Evolutionary conservation across 1,139 yeast species (phyloP).

Genomic region (Lodderomyces parapsilosis): DNA sequence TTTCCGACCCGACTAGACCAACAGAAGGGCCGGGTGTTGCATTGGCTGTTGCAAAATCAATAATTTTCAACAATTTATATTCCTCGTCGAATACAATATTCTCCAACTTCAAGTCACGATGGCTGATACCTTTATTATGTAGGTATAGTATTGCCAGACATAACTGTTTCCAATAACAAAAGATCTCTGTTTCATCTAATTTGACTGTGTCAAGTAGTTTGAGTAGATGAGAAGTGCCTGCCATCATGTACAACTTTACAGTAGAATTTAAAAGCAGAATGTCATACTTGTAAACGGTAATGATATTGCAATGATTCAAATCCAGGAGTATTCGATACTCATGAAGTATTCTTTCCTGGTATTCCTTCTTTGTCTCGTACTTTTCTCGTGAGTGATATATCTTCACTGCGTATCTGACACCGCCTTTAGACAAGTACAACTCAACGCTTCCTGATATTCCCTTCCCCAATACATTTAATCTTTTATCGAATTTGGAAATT

Average conservation of each 20-base stretch:
- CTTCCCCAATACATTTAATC: conserved; percentile 10
- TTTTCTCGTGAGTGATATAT: conserved; percentile 34
- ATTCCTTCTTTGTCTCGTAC: conserved; percentile 8
- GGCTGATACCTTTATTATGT: conserved; percentile 32
- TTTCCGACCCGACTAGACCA: conserved; percentile 53
- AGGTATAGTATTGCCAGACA: conserved; percentile 32
- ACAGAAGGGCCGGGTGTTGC: conserved; percentile 20
- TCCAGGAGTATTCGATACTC: conserved; percentile 33
- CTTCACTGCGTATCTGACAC: conserved; percentile 37
- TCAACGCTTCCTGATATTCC: conserved; percentile 48
- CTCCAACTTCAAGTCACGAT: conserved; percentile 44
- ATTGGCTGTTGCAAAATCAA: conserved; percentile 38
- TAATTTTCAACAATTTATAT: conserved; percentile 29
- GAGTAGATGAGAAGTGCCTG: conserved; percentile 28
- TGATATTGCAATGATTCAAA: conserved; percentile 35
- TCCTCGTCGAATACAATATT: conserved; percentile 32
- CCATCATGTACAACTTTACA: conserved; percentile 31
- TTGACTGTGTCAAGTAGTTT: conserved; percentile 14
- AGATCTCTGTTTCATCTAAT: conserved; percentile 17
- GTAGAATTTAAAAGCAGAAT: conserved; percentile 19
- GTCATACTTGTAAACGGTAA: conserved; percentile 27
- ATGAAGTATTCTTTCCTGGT: conserved; percentile 27
- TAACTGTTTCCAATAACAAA: conserved; percentile 37
- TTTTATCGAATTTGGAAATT: conserved; percentile 12
- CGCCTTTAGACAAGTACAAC: conserved; percentile 21